Percentiles rank a stretch among this genome's conserved stretches.
Evolutionary conservation across 2,329 filamentous ascomycete genomes (phyloP).

Genomic region (Akanthomyces uredinophilus): DNA sequence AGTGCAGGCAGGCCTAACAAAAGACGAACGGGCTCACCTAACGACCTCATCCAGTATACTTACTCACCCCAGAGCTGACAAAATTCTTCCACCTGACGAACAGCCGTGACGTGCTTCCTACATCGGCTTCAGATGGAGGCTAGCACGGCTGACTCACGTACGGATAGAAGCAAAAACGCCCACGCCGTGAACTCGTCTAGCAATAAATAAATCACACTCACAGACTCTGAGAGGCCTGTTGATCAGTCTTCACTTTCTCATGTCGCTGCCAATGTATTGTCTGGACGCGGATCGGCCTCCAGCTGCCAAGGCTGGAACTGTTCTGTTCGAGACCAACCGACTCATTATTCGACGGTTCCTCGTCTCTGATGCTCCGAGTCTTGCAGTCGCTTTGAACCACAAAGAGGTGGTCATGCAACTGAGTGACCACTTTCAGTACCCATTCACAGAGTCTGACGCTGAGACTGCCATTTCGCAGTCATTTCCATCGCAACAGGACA

Average conservation of each 20-base stretch:
- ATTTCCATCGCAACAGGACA: conserved; percentile 11
- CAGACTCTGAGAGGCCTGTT: no score
- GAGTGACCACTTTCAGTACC: conserved; percentile 15
- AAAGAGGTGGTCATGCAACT: background rate
- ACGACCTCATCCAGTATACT: no score
- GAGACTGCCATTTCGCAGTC: conserved; percentile 23
- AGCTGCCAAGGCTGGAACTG: background rate
- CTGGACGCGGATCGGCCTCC: conserved; percentile 11
- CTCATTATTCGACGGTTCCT: background rate
- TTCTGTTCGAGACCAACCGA: conserved; percentile 1
- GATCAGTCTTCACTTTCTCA: background rate
- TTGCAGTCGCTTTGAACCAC: background rate
- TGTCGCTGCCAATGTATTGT: background rate
- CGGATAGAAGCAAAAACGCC: no score
- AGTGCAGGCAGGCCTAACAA: no score
- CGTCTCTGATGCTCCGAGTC: background rate
- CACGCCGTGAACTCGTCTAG: no score
- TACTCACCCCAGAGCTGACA: no score
- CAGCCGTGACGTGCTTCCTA: background rate
- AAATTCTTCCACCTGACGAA: background rate
- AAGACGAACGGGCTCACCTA: no score
- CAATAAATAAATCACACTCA: no score
- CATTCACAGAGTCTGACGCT: conserved; percentile 26
- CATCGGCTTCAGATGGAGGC: no score
- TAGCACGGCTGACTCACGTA: no score